Conservation (phyloP, 2,329 filamentous ascomycete species). For the Sporothrix humicola region DNA sequence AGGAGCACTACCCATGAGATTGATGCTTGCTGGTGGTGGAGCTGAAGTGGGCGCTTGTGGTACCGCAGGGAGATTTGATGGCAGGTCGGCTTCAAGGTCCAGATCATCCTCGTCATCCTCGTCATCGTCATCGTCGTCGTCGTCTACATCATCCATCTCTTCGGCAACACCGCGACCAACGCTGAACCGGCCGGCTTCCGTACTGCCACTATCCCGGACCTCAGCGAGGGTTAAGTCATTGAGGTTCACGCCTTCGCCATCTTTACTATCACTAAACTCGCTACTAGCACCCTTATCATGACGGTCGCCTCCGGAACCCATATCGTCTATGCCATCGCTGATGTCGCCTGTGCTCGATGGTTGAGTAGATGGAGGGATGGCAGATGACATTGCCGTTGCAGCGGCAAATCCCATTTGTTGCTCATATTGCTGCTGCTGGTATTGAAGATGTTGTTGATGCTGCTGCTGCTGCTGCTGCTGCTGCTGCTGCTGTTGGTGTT, state of each 20-base stretch:
- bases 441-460: slow-evolving; percentile 37
- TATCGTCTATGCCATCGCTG: background rate
- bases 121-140: slow-evolving; percentile 19
- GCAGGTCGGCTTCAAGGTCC: slow-evolving; percentile 27
- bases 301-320: background rate
- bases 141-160: background rate
- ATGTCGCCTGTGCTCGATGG: slow-evolving; percentile 14
- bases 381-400: background rate
- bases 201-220: slow-evolving; percentile 18
- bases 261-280: background rate
- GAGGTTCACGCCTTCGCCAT: slow-evolving; percentile 24
- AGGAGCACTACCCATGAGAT: slow-evolving; percentile 49
- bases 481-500: slow-evolving; percentile 40
- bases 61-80: slow-evolving; percentile 30
- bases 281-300: background rate
- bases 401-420: slow-evolving; percentile 30
- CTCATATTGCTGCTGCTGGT: slow-evolving; percentile 33
- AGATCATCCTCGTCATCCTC: slow-evolving; percentile 17
- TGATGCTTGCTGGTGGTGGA: slow-evolving; percentile 36
- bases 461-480: slow-evolving; percentile 45
- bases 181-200: background rate
- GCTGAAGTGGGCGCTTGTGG: slow-evolving; percentile 39
- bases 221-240: slow-evolving; percentile 25
- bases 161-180: too few relatives aligned
- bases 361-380: background rate